Evolutionary conservation across 805 yeast species (phyloP).

Genomic region (Candida glaebosa): DNA sequence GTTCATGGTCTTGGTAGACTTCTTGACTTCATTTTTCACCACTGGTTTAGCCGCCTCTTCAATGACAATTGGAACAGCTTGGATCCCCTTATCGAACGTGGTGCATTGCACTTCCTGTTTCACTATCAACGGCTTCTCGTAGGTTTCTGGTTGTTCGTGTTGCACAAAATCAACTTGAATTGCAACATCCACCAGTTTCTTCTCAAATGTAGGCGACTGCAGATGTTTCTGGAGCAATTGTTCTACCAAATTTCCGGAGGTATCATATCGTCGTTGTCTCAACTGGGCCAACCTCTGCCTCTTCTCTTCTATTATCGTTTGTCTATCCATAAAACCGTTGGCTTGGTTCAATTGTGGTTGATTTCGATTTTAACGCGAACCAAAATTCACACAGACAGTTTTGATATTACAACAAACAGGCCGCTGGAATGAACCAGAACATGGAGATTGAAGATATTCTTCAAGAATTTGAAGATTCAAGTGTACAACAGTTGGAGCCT

Average conservation of each 20-base stretch:
- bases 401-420: not conserved
- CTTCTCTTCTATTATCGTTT: conserved; percentile 36
- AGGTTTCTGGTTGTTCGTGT: not conserved
- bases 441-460: conserved; percentile 67
- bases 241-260: not conserved
- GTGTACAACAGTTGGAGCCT: conserved; percentile 4
- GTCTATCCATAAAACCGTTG: conserved; percentile 27
- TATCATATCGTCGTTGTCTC: conserved; percentile 14
- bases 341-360: not conserved
- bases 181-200: conserved; percentile 7
- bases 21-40: not conserved
- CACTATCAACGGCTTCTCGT: not conserved
- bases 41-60: conserved; percentile 1
- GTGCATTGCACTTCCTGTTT: conserved; percentile 7
- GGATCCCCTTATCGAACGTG: conserved; percentile 23
- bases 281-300: conserved; percentile 31
- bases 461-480: conserved; percentile 51
- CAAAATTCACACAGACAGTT: not conserved
- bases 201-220: not conserved
- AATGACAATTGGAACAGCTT: conserved; percentile 8
- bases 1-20: not conserved
- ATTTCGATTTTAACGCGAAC: not conserved
- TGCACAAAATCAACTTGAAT: conserved; percentile 2
- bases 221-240: conserved; percentile 4
- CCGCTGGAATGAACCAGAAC: not conserved